Percentiles rank a stretch among this genome's conserved stretches.
These are phyloP conservation scores for Macadamia tetraphylla DNA, from an alignment of 164 flowering plant species.

Conservation along the genomic window DNA sequence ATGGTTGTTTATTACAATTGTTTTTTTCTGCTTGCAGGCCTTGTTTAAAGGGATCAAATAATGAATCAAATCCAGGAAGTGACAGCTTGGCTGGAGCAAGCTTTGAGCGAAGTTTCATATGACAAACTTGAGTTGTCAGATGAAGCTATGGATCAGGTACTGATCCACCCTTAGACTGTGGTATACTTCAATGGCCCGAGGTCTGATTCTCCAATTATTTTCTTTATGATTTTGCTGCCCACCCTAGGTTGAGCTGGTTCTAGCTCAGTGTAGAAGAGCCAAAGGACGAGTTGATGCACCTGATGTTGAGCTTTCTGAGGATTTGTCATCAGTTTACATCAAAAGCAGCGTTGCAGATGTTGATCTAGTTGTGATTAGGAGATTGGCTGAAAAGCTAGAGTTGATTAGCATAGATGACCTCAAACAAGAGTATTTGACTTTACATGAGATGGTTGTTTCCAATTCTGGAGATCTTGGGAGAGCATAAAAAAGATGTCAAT, in stretches of 20 bases:
- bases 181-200: not conserved
- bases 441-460: slow-evolving; percentile 76
- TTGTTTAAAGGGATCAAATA: slow-evolving; percentile 70
- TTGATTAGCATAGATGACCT: slow-evolving; percentile 58
- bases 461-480: slow-evolving; percentile 81
- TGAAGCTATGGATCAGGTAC: slow-evolving; percentile 95
- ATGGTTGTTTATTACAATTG: not conserved
- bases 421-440: slow-evolving; percentile 76
- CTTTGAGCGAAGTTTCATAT: slow-evolving; percentile 55
- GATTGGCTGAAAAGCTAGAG: slow-evolving; percentile 68
- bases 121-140: slow-evolving; percentile 85
- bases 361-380: slow-evolving; percentile 52
- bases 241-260: slow-evolving; percentile 89
- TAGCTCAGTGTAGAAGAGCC: slow-evolving; percentile 81
- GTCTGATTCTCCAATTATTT: not conserved
- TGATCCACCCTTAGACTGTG: not conserved
- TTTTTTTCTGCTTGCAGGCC: slow-evolving; percentile 48
- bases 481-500: slow-evolving; percentile 79
- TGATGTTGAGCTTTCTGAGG: slow-evolving; percentile 59
- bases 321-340: slow-evolving; percentile 45
- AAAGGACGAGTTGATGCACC: slow-evolving; percentile 63
- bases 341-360: slow-evolving; percentile 28
- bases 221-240: not conserved
- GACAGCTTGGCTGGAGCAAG: slow-evolving; percentile 62
- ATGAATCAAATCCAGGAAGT: slow-evolving; percentile 65